Conservation (phyloP, 1,284 basidiomycete genomes). For the Chalciporus sp. region DNA sequence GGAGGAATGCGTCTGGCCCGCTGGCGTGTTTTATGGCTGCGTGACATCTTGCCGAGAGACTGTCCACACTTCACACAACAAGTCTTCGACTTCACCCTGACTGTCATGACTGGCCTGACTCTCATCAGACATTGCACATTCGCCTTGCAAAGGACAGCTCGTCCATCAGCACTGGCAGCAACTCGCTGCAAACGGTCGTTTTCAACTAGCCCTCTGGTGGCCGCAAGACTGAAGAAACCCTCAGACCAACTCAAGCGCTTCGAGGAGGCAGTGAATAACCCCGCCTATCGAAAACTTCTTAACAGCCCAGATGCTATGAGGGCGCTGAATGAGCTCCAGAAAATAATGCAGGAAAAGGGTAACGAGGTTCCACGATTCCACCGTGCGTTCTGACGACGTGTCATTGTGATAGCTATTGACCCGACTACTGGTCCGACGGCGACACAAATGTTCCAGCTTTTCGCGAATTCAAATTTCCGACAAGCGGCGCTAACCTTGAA, state of each 20-base stretch:
- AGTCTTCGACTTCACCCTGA: background rate
- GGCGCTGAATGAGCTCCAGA: constrained; percentile 48
- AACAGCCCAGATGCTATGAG: constrained; percentile 51
- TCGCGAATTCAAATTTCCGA: constrained; percentile 54
- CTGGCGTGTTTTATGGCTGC: constrained; percentile 32
- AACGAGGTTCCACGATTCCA: background rate
- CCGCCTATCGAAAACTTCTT: constrained; percentile 50
- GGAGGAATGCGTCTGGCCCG: background rate
- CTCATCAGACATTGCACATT: constrained; percentile 11
- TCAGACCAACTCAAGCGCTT: constrained; percentile 44
- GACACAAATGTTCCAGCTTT: constrained; percentile 55
- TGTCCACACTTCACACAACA: background rate
- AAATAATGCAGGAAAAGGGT: constrained; percentile 56
- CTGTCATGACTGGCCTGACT: constrained; percentile 27
- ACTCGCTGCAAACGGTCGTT: constrained; percentile 35
- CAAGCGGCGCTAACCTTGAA: constrained; percentile 47
- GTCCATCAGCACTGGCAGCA: constrained; percentile 15
- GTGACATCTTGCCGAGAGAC: constrained; percentile 4
- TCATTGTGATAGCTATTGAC: constrained; percentile 45
- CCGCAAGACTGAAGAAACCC: constrained; percentile 32
- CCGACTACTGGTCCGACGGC: constrained; percentile 48
- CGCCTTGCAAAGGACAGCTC: constrained; percentile 16
- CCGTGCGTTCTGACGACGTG: constrained; percentile 1
- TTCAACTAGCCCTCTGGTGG: constrained; percentile 37
- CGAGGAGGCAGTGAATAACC: constrained; percentile 41